These are phyloP conservation scores for Aureobasidium mangrovei DNA, from an alignment of 2,329 filamentous ascomycete genomes.

Conservation along the genomic window DNA sequence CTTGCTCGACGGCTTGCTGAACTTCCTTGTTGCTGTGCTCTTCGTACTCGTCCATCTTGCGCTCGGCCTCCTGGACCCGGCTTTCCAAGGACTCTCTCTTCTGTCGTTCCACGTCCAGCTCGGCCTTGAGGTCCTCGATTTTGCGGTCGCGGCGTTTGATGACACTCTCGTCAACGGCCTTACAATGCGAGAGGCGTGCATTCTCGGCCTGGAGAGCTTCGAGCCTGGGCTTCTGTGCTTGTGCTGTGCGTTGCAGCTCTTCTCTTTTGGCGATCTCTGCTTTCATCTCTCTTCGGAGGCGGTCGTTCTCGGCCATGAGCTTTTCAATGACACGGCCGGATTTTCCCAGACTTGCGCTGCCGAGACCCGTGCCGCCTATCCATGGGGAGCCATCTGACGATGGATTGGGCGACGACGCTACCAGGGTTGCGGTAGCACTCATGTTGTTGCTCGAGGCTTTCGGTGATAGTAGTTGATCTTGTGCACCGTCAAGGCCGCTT, in stretches of 20 bases:
- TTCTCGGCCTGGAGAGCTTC: conserved; percentile 60
- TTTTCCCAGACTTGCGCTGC: conserved; percentile 43
- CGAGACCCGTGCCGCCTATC: conserved; percentile 18
- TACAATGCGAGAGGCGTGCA: conserved; percentile 59
- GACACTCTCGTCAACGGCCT: conserved; percentile 61
- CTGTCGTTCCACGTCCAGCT: conserved; percentile 56
- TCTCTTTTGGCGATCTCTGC: conserved; percentile 45
- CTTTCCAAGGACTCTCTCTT: conserved; percentile 51
- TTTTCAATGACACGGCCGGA: conserved; percentile 72
- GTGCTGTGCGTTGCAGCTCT: conserved; percentile 60
- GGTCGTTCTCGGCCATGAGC: conserved; percentile 71
- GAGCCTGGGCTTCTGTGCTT: conserved; percentile 62
- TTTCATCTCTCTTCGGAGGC: conserved; percentile 57
- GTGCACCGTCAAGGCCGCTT: neutral
- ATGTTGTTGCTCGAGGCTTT: neutral
- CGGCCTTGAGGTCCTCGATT: conserved; percentile 57
- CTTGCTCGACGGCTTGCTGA: conserved; percentile 44
- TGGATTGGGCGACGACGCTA: neutral
- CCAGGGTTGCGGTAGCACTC: neutral
- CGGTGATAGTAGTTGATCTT: conserved; percentile 4
- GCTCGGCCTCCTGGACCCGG: conserved; percentile 52
- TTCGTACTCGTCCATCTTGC: conserved; percentile 54
- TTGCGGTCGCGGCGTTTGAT: conserved; percentile 66
- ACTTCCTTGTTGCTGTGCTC: conserved; percentile 54
- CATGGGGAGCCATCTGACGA: conserved; percentile 15